These are phyloP conservation scores for Claviceps arundinis DNA, from an alignment of 2,329 filamentous ascomycete species.

Conservation along the genomic window DNA sequence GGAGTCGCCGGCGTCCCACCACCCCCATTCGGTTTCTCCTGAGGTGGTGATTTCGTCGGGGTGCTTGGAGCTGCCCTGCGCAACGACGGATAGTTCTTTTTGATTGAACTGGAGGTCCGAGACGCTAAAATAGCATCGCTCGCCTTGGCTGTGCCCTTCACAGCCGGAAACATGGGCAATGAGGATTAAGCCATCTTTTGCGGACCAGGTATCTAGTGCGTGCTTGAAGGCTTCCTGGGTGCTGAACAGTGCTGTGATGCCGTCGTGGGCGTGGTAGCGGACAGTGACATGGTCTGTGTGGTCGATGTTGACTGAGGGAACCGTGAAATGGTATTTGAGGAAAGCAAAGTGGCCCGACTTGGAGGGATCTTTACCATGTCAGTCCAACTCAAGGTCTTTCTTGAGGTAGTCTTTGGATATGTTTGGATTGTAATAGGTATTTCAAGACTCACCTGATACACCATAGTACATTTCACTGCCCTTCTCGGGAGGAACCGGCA, in stretches of 20 bases:
- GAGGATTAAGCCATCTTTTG: slow-evolving; percentile 12
- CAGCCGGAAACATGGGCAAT: slow-evolving; percentile 15
- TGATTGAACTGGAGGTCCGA: slow-evolving; percentile 8
- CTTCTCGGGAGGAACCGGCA: slow-evolving; percentile 11
- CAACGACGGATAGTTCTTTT: slow-evolving; percentile 8
- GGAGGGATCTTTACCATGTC: slow-evolving; percentile 9
- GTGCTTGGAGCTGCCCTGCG: slow-evolving; percentile 9
- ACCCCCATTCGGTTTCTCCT: slow-evolving; percentile 15
- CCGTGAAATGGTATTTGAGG: slow-evolving; percentile 14
- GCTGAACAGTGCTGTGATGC: slow-evolving; percentile 9
- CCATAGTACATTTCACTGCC: slow-evolving; percentile 15
- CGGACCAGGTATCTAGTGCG: slow-evolving; percentile 11
- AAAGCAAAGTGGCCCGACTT: slow-evolving; percentile 14
- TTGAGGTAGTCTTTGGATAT: no score
- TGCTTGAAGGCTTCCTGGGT: slow-evolving; percentile 12
- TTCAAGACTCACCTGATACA: slow-evolving; percentile 4
- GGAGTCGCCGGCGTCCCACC: slow-evolving; percentile 9
- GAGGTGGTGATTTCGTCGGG: slow-evolving; percentile 11
- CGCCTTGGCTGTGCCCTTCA: slow-evolving; percentile 12
- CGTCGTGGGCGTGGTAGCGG: slow-evolving; percentile 2
- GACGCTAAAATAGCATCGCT: slow-evolving; percentile 19
- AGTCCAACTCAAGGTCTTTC: no score
- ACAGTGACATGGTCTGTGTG: slow-evolving; percentile 12
- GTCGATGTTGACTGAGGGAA: slow-evolving; percentile 18
- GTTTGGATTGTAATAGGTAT: no score